Conservation (phyloP, 371 early-diverging fungal species). For the Rhizopus stolonifer region DNA sequence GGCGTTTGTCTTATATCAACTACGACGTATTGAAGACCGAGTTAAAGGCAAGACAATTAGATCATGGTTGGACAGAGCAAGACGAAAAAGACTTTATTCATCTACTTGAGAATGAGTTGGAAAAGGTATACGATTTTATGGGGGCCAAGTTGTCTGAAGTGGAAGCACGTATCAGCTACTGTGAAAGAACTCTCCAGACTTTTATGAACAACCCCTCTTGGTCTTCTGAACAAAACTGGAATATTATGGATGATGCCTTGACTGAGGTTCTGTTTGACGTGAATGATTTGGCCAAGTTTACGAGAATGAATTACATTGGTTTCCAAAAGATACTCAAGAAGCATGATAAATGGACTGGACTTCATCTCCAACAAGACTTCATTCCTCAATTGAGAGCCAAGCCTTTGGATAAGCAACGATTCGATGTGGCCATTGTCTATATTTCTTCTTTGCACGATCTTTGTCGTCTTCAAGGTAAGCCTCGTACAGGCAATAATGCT, state of each 20-base stretch:
- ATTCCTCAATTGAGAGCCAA: conserved; percentile 72
- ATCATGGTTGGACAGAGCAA: conserved; percentile 54
- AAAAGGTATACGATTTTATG: conserved; percentile 86
- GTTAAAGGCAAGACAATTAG: conserved; percentile 32
- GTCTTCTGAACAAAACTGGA: conserved; percentile 43
- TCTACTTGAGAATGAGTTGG: conserved; percentile 74
- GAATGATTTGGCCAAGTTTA: conserved; percentile 86
- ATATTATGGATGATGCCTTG: conserved; percentile 47
- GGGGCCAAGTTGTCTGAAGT: conserved; percentile 70
- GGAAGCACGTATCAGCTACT: conserved; percentile 77
- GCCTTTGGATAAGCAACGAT: conserved; percentile 47
- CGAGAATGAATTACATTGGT: conserved; percentile 90
- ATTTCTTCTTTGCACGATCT: conserved; percentile 48
- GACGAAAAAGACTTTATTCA: conserved; percentile 76
- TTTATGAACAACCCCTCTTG: conserved; percentile 42
- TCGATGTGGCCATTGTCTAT: conserved; percentile 58
- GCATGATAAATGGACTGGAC: conserved; percentile 82
- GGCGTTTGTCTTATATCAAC: conserved; percentile 43
- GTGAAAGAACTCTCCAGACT: conserved; percentile 71
- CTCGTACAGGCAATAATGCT: conserved; percentile 43
- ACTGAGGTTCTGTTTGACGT: conserved; percentile 66
- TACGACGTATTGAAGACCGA: conserved; percentile 38
- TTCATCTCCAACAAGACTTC: conserved; percentile 79
- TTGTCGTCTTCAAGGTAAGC: conserved; percentile 42
- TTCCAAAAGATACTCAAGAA: conserved; percentile 95